These are phyloP conservation scores for Chaetomidium leptoderma DNA, from an alignment of 495 filamentous ascomycete species.

Conservation along the genomic window DNA sequence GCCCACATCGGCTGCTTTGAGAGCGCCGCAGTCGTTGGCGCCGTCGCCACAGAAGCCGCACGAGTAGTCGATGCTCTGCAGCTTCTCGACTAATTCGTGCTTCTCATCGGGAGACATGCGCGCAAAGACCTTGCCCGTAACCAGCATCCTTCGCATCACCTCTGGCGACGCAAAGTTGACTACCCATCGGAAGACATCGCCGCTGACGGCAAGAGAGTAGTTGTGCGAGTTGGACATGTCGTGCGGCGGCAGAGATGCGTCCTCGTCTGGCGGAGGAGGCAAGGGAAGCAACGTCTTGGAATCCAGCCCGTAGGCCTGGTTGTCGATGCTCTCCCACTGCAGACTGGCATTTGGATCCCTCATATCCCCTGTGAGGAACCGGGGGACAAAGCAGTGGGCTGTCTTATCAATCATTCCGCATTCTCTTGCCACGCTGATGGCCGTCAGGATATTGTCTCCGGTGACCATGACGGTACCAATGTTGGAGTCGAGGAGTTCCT, in stretches of 20 bases:
- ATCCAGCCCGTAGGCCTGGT: slow-evolving; percentile 69
- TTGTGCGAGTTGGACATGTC: slow-evolving; percentile 71
- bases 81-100: slow-evolving; percentile 93
- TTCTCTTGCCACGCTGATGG: slow-evolving; percentile 92
- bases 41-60: slow-evolving; percentile 97
- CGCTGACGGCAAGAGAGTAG: slow-evolving; percentile 83
- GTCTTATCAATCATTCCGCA: slow-evolving; percentile 75
- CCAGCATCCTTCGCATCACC: slow-evolving; percentile 77
- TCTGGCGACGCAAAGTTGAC: slow-evolving; percentile 81
- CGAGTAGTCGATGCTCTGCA: slow-evolving; percentile 94
- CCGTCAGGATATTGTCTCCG: slow-evolving; percentile 96
- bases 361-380: slow-evolving; percentile 72
- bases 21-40: slow-evolving; percentile 95
- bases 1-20: slow-evolving; percentile 98
- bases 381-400: slow-evolving; percentile 87
- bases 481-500: slow-evolving; percentile 76
- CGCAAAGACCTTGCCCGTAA: slow-evolving; percentile 88
- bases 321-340: slow-evolving; percentile 89
- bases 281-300: slow-evolving; percentile 73
- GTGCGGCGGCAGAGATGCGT: slow-evolving; percentile 82
- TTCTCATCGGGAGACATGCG: slow-evolving; percentile 99
- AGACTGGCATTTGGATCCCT: slow-evolving; percentile 65
- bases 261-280: slow-evolving; percentile 60
- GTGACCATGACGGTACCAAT: slow-evolving; percentile 97
- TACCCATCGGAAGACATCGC: slow-evolving; percentile 95